Evolutionary conservation across 371 early-diverging fungal genomes (phyloP), one percentile per base, ranked within the genome.

Genomic region (Mortierella polycephala): DNA sequence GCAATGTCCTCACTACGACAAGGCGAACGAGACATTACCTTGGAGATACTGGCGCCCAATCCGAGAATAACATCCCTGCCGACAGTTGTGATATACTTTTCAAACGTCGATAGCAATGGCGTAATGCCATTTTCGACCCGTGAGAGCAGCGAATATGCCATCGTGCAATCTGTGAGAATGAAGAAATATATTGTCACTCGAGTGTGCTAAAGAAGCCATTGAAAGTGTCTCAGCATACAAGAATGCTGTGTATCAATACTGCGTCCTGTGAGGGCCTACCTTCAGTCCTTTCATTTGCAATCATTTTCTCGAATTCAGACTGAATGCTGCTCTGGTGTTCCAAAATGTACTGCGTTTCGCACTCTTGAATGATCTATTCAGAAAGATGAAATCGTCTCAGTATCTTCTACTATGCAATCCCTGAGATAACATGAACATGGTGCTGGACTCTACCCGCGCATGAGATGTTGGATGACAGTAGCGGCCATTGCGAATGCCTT

Each of bases 401-500:
- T 47, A 41, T 9, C 5, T 11, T 37, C 21, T 55, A 2, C 30
- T 37, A 13, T 0, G 16, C 53, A 42, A 40, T 10, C n/a, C 10
- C 54, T 20, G 51, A 23, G 18, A 52, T 58, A 8, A 21, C 21
- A 16, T 46, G 42, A 63, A 12, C 20, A 50, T 10, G 20, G 45
- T 16, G 41, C 39, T 39, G 41, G 21, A 53, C 46, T 80, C 16
- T 81, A 84, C 86, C 42, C 86, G 83, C 42, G 85, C 86, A 71
- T 89, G 88, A 0, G 94, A 93, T 20, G 92, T 88, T 6, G 84
- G 81, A 71, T 94, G 89, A 45, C 91, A 91, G 62, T 91, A 92
- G 47, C 79, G 79, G 10, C 62, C 30, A 20, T 79, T 79, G n/a
- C 79, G 79, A 20, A 54, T 23, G 52, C 64, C 65, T 23, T 79